Conservation (phyloP, 441 rosid genomes). For the Erodium texanum region DNA sequence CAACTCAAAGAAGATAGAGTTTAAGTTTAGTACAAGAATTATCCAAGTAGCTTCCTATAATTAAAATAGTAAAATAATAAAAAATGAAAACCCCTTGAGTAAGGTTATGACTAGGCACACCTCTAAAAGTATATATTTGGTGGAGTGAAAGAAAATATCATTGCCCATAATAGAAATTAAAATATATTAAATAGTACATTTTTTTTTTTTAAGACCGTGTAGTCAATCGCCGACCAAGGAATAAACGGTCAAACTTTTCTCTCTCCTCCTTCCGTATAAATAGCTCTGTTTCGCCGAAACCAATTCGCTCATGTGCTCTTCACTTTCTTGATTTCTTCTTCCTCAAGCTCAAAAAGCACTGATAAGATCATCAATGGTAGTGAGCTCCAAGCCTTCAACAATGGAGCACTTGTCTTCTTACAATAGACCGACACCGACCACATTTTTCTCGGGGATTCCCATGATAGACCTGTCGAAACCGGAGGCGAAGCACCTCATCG, state of each 20-base stretch:
- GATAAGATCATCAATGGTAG: no score
- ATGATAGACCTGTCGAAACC: constrained; percentile 23
- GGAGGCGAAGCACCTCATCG: constrained; percentile 19
- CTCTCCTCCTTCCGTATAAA: neutral
- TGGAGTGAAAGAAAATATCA: no score
- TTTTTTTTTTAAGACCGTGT: neutral
- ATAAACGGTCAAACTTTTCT: neutral
- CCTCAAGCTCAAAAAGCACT: neutral
- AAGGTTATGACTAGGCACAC: no score
- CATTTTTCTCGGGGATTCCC: constrained; percentile 12
- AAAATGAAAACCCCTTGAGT: no score
- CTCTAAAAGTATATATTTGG: no score
- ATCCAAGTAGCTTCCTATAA: no score
- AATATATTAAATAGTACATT: no score
- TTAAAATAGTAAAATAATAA: no score
- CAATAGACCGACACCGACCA: neutral
- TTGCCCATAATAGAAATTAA: no score
- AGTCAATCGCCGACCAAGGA: neutral
- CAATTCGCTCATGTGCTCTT: neutral
- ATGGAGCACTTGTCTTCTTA: neutral
- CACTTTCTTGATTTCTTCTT: neutral
- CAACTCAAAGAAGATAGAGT: no score
- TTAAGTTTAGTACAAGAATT: no score
- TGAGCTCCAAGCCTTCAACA: neutral
- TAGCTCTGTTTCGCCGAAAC: neutral